Conservation (phyloP, 2,329 filamentous ascomycete genomes). For the Fusarium domesticum region DNA sequence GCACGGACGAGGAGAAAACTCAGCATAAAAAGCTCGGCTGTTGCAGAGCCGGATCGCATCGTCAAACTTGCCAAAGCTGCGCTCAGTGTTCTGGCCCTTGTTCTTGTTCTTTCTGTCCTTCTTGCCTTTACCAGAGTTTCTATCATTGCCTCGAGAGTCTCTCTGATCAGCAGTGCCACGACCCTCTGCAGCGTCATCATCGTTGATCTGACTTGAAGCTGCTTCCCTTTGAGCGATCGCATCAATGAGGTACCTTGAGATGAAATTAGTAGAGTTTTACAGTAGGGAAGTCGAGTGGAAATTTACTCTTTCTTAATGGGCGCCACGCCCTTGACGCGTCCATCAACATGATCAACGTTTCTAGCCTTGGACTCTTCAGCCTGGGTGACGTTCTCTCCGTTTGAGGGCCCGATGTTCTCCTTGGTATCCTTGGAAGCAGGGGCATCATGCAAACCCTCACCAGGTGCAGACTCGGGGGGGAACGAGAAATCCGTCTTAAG, state of each 20-base stretch:
- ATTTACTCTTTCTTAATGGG: conserved; percentile 71
- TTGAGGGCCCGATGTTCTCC: conserved; percentile 13
- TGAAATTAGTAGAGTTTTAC: conserved; percentile 4
- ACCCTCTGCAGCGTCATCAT: conserved; percentile 50
- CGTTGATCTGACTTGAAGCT: conserved; percentile 26
- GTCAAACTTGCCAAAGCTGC: conserved; percentile 74
- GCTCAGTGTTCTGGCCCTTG: conserved; percentile 72
- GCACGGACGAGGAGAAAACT: conserved; percentile 80
- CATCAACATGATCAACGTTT: conserved; percentile 21
- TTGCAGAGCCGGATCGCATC: conserved; percentile 78
- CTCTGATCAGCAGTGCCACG: conserved; percentile 31
- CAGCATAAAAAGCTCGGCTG: conserved; percentile 65
- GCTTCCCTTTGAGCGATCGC: conserved; percentile 27
- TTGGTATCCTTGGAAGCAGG: conserved; percentile 12
- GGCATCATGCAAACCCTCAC: conserved; percentile 21
- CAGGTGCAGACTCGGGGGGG: conserved; percentile 14
- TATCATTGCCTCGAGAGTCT: conserved; percentile 55
- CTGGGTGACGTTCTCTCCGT: conserved; percentile 18
- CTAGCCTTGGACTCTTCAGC: conserved; percentile 7
- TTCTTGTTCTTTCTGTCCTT: conserved; percentile 48
- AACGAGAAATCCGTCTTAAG: conserved; percentile 48
- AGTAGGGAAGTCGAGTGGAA: background rate
- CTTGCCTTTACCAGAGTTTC: conserved; percentile 43
- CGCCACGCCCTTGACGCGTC: conserved; percentile 56
- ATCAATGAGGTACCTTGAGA: conserved; percentile 43